Evolutionary conservation across 257 asterid species (phyloP), one percentile per base, ranked within the genome.

Genomic region (Rehmannia glutinosa): DNA sequence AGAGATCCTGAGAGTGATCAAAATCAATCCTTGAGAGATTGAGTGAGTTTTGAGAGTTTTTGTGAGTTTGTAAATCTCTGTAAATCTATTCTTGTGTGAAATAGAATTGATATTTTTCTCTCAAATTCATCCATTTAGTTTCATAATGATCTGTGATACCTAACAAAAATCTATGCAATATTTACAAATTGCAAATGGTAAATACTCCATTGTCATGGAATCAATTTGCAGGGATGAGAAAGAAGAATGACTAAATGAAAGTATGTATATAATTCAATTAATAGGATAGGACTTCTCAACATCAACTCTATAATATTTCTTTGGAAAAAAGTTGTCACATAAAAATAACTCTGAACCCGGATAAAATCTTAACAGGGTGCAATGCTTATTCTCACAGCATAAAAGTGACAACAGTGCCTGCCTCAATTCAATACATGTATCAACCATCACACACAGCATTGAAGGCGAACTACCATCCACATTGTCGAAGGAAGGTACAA

Each of bases 361-460:
- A n/a, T n/a, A n/a, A n/a, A n/a, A n/a, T 51, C 61, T 38, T 20
- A 35, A 13, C 61, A 50, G 50, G 42, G 1, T 8, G 36, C 27
- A 28, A 19, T 10, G 16, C 41, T 2, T 28, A n/a, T 42, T 17
- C 58, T 17, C 28, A 33, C 70, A 47, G 13, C 12, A 43, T 20
- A 56, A 35, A 27, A 17, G 28, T 25, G 39, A 64, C 36, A 42
- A 35, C 56, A 46, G n/a, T 46, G 53, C 71, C 71, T n/a, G n/a
- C n/a, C n/a, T n/a, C n/a, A n/a, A n/a, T n/a, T n/a, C n/a, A n/a
- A n/a, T n/a, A n/a, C n/a, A n/a, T n/a, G n/a, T n/a, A n/a, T n/a
- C n/a, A n/a, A n/a, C n/a, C 6, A 20, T 32, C 49, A 64, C 36
- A 55, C 38, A n/a, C n/a, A n/a, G n/a, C n/a, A n/a, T n/a, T n/a